Evolutionary conservation across 1,139 yeast species (phyloP).

Genomic region (Saccharomyces hybrid): DNA sequence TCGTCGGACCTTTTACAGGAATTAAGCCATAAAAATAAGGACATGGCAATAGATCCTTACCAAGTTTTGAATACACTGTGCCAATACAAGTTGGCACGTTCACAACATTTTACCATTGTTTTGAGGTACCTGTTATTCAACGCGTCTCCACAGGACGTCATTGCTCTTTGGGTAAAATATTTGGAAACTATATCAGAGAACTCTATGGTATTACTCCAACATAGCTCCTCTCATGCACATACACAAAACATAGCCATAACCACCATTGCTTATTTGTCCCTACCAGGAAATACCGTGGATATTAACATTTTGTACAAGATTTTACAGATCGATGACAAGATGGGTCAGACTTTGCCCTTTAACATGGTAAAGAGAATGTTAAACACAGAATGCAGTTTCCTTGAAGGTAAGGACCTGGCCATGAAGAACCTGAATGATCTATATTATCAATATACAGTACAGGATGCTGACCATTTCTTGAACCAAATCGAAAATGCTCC

Average conservation of each 20-base stretch:
- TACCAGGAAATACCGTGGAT: constrained; percentile 19
- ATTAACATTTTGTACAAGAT: constrained; percentile 18
- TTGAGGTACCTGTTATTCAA: constrained; percentile 17
- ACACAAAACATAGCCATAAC: constrained; percentile 16
- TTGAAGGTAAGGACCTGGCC: constrained; percentile 4
- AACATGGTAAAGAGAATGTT: constrained; percentile 8
- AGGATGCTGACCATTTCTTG: not conserved
- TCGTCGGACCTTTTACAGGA: not conserved
- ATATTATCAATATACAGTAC: not conserved
- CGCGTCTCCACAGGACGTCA: constrained; percentile 23
- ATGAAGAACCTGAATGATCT: not conserved
- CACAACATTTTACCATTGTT: constrained; percentile 24
- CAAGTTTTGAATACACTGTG: constrained; percentile 22
- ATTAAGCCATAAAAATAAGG: constrained; percentile 6
- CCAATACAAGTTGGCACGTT: constrained; percentile 22
- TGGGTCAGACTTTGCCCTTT: constrained; percentile 11
- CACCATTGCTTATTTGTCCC: constrained; percentile 20
- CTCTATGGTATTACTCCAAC: not conserved
- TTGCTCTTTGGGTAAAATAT: constrained; percentile 29
- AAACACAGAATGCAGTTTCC: constrained; percentile 3
- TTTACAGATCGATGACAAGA: constrained; percentile 13
- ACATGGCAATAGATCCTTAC: constrained; percentile 20
- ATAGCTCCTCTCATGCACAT: not conserved
- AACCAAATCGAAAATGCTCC: not conserved
- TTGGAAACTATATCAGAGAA: constrained; percentile 12